phyloP scores from a whole-genome alignment of 192 early-diverging fungal species.

The Haplosporangium gracile region DNA sequence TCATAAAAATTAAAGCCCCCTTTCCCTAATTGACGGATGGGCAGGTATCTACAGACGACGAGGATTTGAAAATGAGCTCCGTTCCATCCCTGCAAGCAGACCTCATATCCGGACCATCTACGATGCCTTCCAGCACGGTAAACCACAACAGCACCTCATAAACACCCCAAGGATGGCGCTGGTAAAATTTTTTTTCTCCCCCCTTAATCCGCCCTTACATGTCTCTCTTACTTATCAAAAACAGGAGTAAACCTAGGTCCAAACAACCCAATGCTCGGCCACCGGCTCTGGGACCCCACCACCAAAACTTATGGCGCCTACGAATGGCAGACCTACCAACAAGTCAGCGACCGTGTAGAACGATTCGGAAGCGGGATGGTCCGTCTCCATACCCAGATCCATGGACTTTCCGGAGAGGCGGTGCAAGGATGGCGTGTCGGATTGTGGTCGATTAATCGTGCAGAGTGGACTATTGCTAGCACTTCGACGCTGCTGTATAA shows the following conservation, averaged over 20 bases:
- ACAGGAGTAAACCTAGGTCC: slow-evolving; percentile 68
- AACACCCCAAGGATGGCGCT: neutral
- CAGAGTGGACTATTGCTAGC: slow-evolving; percentile 80
- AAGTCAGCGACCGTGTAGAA: slow-evolving; percentile 65
- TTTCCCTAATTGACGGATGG: neutral
- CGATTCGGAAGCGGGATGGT: slow-evolving; percentile 76
- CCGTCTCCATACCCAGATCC: slow-evolving; percentile 37
- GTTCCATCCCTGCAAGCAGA: slow-evolving; percentile 1
- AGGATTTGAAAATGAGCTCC: slow-evolving; percentile 3
- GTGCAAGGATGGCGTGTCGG: slow-evolving; percentile 62
- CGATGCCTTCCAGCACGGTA: slow-evolving; percentile 46
- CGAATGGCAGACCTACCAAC: slow-evolving; percentile 75
- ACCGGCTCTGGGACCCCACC: slow-evolving; percentile 62
- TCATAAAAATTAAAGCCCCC: too few relatives aligned
- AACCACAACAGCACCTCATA: neutral
- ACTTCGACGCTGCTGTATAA: slow-evolving; percentile 69
- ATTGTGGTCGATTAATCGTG: slow-evolving; percentile 78
- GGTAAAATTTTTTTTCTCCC: neutral
- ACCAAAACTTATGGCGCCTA: slow-evolving; percentile 70
- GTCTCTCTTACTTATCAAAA: neutral
- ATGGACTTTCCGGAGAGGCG: neutral
- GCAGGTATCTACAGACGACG: slow-evolving; percentile 15
- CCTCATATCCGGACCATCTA: slow-evolving; percentile 47
- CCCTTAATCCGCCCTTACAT: neutral
- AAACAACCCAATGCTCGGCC: slow-evolving; percentile 65